Evolutionary conservation across 2,329 filamentous ascomycete species (phyloP), one percentile per base, ranked within the genome.

Genomic region (Penicillium sp.): DNA sequence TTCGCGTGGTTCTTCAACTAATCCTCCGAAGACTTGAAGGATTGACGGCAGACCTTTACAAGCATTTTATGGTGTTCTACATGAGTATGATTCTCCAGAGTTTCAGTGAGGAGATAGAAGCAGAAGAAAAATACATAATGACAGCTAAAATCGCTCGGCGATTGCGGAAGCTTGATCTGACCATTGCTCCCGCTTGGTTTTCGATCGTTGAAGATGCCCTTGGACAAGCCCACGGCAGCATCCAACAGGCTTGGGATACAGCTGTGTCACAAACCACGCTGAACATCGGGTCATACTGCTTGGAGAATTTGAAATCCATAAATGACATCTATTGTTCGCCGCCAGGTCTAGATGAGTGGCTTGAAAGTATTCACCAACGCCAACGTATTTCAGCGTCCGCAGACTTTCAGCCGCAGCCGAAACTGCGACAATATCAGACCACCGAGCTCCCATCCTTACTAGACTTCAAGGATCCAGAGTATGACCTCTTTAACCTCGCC

Each of bases 1-100:
- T 85, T 3, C 79, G 83, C 9, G 53, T 55, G 16, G 18, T 45
- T 33, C 53, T 55, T 49, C 53, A 55, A 33, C 35, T 55, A 12
- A 16, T 40, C 18, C 1, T 33, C n/a, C 46, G 45, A 30, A 55
- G 53, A 55, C 53, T 35, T 24, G 14, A 46, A 35, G 23, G 12
- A 9, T 5, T 33, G 7, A 49, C 23, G 3, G 8, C 1, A 30
- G 35, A 55, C 0, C 23, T 55, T 5, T 55, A 50, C 21, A 55
- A 55, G 33, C 45, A 55, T 14, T 55, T 55, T 5, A 55, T 55
- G 35, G n/a, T 50, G 12, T 55, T 14, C 18, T 55, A 50, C 33
- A 55, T 55, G 35, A 26, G 24, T 45, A 18, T 20, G 20, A 33
- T 35, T 33, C 53, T 55, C 24, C 3, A 50, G 3, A 3, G 5